A percentile compares a stretch with the other conserved stretches of the same genome.
These are phyloP conservation scores for Diphasiastrum complanatum DNA, from an alignment of 83 land plant genomes.

Conservation along the genomic window DNA sequence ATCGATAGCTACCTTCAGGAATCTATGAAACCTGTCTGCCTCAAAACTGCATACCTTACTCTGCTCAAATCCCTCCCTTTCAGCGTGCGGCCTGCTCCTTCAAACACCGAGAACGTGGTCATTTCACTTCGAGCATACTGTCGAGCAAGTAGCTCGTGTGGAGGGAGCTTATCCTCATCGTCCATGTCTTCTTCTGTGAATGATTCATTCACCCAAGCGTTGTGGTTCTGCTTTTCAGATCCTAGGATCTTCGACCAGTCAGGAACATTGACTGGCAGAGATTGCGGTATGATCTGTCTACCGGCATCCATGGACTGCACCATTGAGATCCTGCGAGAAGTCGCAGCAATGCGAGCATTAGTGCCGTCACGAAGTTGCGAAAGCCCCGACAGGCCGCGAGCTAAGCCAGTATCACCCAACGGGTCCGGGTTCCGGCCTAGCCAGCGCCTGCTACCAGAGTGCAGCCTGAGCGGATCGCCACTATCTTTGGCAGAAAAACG, in stretches of 20 bases:
- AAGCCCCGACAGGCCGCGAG: too few relatives aligned
- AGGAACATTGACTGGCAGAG: slow-evolving; percentile 17
- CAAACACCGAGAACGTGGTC: slow-evolving; percentile 42
- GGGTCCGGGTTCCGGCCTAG: too few relatives aligned
- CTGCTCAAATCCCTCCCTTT: slow-evolving; percentile 75
- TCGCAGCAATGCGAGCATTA: too few relatives aligned
- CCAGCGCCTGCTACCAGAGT: too few relatives aligned
- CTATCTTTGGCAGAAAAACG: too few relatives aligned
- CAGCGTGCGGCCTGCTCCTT: slow-evolving; percentile 63
- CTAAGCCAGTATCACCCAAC: too few relatives aligned
- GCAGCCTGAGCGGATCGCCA: too few relatives aligned
- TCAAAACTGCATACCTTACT: slow-evolving; percentile 67
- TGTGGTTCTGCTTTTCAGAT: not conserved
- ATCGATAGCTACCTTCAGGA: too few relatives aligned
- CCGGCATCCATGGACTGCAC: too few relatives aligned
- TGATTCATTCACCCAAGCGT: not conserved
- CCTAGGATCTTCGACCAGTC: slow-evolving; percentile 13
- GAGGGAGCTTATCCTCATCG: slow-evolving; percentile 52
- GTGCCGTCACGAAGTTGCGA: too few relatives aligned
- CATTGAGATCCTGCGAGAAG: too few relatives aligned
- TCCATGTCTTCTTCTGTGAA: slow-evolving; percentile 19
- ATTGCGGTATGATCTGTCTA: too few relatives aligned
- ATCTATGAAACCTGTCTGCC: slow-evolving; percentile 66
- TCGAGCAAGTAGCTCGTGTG: slow-evolving; percentile 61
- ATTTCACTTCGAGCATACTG: slow-evolving; percentile 30